Conservation (phyloP, 441 rosid species). For the Daphne laureola region DNA sequence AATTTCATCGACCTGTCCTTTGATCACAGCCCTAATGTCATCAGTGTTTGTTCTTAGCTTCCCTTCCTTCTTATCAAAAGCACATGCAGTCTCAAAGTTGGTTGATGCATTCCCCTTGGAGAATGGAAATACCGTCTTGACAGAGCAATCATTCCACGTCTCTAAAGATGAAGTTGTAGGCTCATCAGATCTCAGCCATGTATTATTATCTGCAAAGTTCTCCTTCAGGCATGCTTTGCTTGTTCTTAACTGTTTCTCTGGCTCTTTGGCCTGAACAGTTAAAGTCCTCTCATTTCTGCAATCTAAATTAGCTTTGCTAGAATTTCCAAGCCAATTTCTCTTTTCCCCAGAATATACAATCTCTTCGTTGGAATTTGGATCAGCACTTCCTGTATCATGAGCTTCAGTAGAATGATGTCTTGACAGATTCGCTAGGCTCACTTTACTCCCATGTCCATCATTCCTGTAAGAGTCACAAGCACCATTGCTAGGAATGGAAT, state of each 20-base stretch:
- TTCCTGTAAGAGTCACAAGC: conserved; percentile 31
- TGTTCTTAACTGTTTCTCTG: conserved; percentile 33
- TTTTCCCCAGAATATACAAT: conserved; percentile 41
- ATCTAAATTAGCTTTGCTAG: conserved; percentile 39
- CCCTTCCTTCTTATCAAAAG: conserved; percentile 52
- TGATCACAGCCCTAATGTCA: conserved; percentile 56
- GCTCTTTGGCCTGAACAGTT: conserved; percentile 36
- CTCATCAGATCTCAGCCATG: conserved; percentile 52
- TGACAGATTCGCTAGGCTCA: conserved; percentile 23
- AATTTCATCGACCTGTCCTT: conserved; percentile 79
- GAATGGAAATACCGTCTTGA: conserved; percentile 65
- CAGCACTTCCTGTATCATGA: conserved; percentile 31
- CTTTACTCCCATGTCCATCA: conserved; percentile 27
- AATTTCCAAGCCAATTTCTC: conserved; percentile 49
- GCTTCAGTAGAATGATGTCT: conserved; percentile 20
- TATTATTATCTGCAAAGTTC: conserved; percentile 31
- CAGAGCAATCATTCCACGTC: conserved; percentile 71
- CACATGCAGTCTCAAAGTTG: conserved; percentile 24
- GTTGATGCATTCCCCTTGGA: conserved; percentile 41
- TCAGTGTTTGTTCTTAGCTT: conserved; percentile 42
- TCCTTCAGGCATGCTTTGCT: conserved; percentile 26
- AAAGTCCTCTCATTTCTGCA: conserved; percentile 30
- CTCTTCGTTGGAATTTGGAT: conserved; percentile 49
- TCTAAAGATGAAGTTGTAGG: conserved; percentile 37
- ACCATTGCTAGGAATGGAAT: conserved; percentile 44